phyloP scores from a whole-genome alignment of 1,139 yeast species.

The Scheffersomyces segobiensis region DNA sequence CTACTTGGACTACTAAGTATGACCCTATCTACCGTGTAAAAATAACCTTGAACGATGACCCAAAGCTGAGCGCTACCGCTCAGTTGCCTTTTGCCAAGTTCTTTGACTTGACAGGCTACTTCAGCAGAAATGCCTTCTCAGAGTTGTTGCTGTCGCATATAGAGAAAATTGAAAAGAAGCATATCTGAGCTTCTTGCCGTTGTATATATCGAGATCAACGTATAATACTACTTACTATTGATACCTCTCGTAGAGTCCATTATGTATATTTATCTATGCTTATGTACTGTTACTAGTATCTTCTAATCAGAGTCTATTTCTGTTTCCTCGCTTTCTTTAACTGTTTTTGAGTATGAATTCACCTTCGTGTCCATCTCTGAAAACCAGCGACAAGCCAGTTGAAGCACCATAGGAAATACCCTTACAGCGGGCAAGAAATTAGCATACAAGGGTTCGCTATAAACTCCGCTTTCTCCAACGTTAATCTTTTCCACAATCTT shows the following conservation, averaged over 20 bases:
- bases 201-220: neutral
- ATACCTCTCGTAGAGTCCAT: neutral
- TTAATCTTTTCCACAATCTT: slow-evolving; percentile 41
- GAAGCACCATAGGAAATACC: slow-evolving; percentile 51
- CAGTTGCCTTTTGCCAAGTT: slow-evolving; percentile 41
- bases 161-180: slow-evolving; percentile 11
- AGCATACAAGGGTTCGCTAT: slow-evolving; percentile 62
- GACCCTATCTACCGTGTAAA: slow-evolving; percentile 46
- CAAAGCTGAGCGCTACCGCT: slow-evolving; percentile 16
- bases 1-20: slow-evolving; percentile 38
- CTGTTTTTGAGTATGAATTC: slow-evolving; percentile 10
- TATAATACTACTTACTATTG: neutral
- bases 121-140: slow-evolving; percentile 42
- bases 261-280: neutral
- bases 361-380: slow-evolving; percentile 54
- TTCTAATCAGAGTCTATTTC: neutral
- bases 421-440: slow-evolving; percentile 55
- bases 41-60: slow-evolving; percentile 29
- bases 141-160: slow-evolving; percentile 30
- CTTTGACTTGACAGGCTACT: slow-evolving; percentile 49
- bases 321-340: slow-evolving; percentile 32
- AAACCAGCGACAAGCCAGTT: slow-evolving; percentile 46
- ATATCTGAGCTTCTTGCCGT: neutral
- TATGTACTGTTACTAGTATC: neutral
- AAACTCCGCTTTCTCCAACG: slow-evolving; percentile 52